Conservation (phyloP, 495 filamentous ascomycete genomes). For the Aspergillus homomorphus region DNA sequence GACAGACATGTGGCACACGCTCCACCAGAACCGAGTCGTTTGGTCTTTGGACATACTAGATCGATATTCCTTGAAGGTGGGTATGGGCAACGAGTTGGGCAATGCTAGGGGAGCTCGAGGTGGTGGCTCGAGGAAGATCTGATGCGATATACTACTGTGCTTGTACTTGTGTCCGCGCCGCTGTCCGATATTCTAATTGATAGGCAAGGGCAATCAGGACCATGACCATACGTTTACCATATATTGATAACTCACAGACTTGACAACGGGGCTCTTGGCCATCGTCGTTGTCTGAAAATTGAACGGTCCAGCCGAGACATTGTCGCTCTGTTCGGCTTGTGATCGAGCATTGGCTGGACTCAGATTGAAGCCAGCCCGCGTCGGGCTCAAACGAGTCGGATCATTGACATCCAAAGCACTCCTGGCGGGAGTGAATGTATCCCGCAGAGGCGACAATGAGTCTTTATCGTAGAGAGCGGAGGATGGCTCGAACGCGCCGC, state of each 20-base stretch:
- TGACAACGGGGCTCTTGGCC: constrained; percentile 68
- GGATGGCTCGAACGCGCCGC: constrained; percentile 9
- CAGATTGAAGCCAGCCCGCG: constrained; percentile 42
- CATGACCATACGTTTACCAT: background rate
- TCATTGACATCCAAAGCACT: constrained; percentile 24
- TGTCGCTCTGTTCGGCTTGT: constrained; percentile 41
- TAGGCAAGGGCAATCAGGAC: constrained; percentile 12
- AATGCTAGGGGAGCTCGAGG: constrained; percentile 82
- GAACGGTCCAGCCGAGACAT: constrained; percentile 61
- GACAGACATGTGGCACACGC: constrained; percentile 77
- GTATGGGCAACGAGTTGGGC: constrained; percentile 91
- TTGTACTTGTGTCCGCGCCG: constrained; percentile 96
- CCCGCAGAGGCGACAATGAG: constrained; percentile 62
- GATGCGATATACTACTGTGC: constrained; percentile 92
- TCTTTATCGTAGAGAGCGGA: constrained; percentile 49
- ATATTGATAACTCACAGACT: constrained; percentile 60
- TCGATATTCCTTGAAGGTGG: constrained; percentile 81
- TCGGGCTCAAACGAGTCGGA: constrained; percentile 37
- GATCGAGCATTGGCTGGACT: constrained; percentile 35
- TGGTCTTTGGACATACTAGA: constrained; percentile 84
- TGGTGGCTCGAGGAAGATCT: constrained; percentile 94
- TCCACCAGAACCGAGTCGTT: constrained; percentile 79
- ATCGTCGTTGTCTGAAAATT: constrained; percentile 89
- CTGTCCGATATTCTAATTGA: constrained; percentile 71
- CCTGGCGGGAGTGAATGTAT: constrained; percentile 39